Base-by-base conservation (phyloP, 768 basidiomycete species). In the Naganishia vaughanmartiniae region DNA sequence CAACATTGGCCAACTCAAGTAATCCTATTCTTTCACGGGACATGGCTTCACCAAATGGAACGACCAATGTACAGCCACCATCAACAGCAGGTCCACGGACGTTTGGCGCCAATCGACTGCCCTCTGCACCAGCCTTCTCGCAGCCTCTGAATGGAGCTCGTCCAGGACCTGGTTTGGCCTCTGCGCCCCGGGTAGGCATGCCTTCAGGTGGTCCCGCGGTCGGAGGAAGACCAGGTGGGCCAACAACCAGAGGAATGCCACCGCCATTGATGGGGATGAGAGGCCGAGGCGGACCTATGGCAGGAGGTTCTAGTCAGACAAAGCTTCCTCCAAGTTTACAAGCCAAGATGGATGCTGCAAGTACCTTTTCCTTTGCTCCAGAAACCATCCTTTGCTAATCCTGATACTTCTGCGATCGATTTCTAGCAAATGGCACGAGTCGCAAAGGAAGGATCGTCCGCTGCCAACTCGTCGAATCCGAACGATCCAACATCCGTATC, bases 341-440 rank as follows among this genome's bases (percentile, higher is more conserved):
- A 79, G 92, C 91, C 72, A 96, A 93, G 84, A 90, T 97, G 89
- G 91, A 90, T 51, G 91, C 89, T 30, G 92, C 94, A 79, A 75
- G 87, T 84, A 1, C 55, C 21, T 24, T 19, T 34, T 24, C 21
- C 24, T 24, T 14, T 26, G 21, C n/a, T 26, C 24, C 46, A 14
- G 6, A 26, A 4, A 51, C 48, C 7, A 26, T 51, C n/a, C 31
- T 42, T 58, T 55, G 9, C 42, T 28, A 19, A 48, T n/a, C 31
- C 3, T 26, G 10, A 24, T 34, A 26, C 19, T 33, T 55, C 11
- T 45, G 19, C 14, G 21, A 4, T 30, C 17, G 26, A 42, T 48
- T 58, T 66, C 30, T 51, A 70, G 42, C 54, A 36, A n/a, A 65
- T 68, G 70, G 19, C 60, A 7, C 68, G 31, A 26, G 68, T 48